Evolutionary conservation across 2,329 filamentous ascomycete genomes (phyloP), one percentile per base, ranked within the genome.

Genomic region (Fusarium poae): DNA sequence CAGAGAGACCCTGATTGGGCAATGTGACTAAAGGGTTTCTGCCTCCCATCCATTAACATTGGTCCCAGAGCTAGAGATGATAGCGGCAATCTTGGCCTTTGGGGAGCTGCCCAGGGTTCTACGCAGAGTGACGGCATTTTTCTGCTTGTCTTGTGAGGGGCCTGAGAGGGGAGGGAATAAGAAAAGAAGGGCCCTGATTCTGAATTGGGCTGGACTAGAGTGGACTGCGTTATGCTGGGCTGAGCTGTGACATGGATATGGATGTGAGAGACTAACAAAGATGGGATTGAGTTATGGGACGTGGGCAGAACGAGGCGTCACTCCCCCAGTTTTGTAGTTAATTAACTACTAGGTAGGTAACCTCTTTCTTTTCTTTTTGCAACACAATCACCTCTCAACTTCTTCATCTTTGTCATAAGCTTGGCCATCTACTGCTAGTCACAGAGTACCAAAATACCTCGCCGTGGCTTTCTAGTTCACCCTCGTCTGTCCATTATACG

Each of bases 71-170:
- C 45, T 65, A 65, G 42, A 56, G 52, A 35, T 44, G 34, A 58
- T 71, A 70, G 72, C 65, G 72, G 69, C 61, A 69, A 65, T 50
- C 62, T 74, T 70, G 57, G 62, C 23, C 54, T 44, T 32, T 35
- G 44, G 64, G 68, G 57, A n/a, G 62, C 53, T 62, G 54, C 29
- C 68, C 49, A 70, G 68, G 70, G 57, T 65, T 57, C 46, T 46
- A 69, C 42, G 61, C 39, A 21, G 43, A 54, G 71, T 73, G 72
- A 74, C 72, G 72, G 70, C 72, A 74, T 65, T 21, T 27, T 27
- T 43, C 29, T 51, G 32, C 20, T 37, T 46, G 52, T 61, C 29
- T 27, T 30, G 34, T 18, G 39, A 18, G 59, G 35, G 46, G 35
- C 23, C 50, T 34, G 21, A 21, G 42, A 20, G 45, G 21, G 20